Evolutionary conservation across 2,329 filamentous ascomycete species (phyloP).

Genomic region (Ilyonectria destructans): DNA sequence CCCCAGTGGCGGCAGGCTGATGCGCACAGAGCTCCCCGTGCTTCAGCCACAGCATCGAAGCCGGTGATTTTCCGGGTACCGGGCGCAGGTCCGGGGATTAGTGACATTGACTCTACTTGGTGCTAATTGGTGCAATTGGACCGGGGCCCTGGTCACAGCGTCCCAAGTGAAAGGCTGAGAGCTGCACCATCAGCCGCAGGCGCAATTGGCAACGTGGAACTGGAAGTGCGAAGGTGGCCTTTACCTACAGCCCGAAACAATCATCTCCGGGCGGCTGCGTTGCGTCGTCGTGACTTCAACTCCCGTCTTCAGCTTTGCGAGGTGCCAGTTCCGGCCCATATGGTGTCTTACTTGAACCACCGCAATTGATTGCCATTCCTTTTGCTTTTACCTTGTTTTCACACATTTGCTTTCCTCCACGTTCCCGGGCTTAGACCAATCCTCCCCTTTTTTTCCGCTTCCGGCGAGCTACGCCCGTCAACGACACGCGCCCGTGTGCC

Average conservation of each 20-base stretch:
- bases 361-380: conserved; percentile 27
- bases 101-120: not conserved
- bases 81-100: not conserved
- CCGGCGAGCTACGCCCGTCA: not conserved
- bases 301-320: conserved; percentile 17
- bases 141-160: not conserved
- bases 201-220: conserved; percentile 33
- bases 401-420: not conserved
- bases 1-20: conserved; percentile 37
- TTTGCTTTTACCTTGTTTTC: not conserved
- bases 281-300: conserved; percentile 11
- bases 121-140: not conserved
- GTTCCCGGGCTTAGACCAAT: conserved; percentile 13
- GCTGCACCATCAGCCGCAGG: conserved; percentile 28
- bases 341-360: conserved; percentile 27
- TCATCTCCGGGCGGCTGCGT: conserved; percentile 13
- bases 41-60: conserved; percentile 12
- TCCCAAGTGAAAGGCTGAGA: conserved; percentile 7
- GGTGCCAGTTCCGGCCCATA: conserved; percentile 23
- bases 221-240: conserved; percentile 40
- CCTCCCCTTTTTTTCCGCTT: not conserved
- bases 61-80: conserved; percentile 20
- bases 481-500: not conserved
- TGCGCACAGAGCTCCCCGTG: conserved; percentile 33
- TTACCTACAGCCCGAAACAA: conserved; percentile 16